These are phyloP conservation scores for Phycomyces blakesleeanus DNA, from an alignment of 192 early-diverging fungal species.

Conservation along the genomic window DNA sequence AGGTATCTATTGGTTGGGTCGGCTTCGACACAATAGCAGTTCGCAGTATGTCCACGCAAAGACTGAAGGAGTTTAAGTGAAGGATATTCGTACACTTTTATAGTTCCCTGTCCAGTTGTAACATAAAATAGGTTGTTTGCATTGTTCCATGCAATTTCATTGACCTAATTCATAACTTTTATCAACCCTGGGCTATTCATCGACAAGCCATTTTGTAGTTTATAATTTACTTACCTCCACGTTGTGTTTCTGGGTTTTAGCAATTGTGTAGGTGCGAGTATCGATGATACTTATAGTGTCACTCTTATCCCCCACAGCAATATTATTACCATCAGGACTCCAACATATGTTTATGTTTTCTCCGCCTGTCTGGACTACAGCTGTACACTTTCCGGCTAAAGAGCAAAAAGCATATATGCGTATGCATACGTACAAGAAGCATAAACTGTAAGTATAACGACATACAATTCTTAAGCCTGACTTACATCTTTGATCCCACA, in stretches of 20 bases:
- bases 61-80: slow-evolving; percentile 50
- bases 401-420: no score
- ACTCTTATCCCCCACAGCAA: slow-evolving; percentile 85
- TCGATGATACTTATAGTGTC: slow-evolving; percentile 78
- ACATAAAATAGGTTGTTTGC: slow-evolving; percentile 69
- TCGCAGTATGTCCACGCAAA: slow-evolving; percentile 73
- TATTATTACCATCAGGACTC: slow-evolving; percentile 71
- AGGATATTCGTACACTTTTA: slow-evolving; percentile 67
- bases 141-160: slow-evolving; percentile 81
- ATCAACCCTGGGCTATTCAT: no score
- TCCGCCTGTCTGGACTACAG: slow-evolving; percentile 60
- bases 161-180: slow-evolving; percentile 42
- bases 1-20: slow-evolving; percentile 77
- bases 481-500: slow-evolving; percentile 79
- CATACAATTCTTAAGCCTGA: not conserved
- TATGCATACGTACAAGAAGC: not conserved
- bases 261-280: slow-evolving; percentile 40
- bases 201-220: no score
- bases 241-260: slow-evolving; percentile 45
- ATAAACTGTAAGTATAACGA: not conserved
- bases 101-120: slow-evolving; percentile 71
- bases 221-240: slow-evolving; percentile 37
- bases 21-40: slow-evolving; percentile 75
- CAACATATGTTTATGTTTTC: slow-evolving; percentile 87
- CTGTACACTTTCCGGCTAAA: slow-evolving; percentile 52